A percentile compares a stretch with the other conserved stretches of the same genome.
Evolutionary conservation across 768 basidiomycete species (phyloP).

Genomic region (Hirschioporus abietinus): DNA sequence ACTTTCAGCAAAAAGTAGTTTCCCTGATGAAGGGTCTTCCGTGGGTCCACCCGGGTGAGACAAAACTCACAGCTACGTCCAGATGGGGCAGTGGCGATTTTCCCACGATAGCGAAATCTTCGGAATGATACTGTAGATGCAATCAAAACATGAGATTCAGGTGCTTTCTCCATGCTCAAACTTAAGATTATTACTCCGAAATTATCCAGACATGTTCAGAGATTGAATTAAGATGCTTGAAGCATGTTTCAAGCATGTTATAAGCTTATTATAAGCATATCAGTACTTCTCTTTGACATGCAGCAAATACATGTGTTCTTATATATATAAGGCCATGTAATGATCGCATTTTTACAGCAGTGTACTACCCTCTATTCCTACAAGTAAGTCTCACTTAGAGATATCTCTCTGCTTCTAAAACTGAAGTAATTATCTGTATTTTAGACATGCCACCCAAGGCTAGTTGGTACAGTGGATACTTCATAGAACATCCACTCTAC

Average conservation of each 20-base stretch:
- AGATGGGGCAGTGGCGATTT: too few relatives aligned
- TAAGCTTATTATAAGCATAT: background rate
- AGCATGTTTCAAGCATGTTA: background rate
- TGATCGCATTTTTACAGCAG: background rate
- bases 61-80: too few relatives aligned
- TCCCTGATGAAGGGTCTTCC: too few relatives aligned
- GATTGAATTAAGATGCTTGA: background rate
- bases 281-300: background rate
- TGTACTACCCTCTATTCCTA: background rate
- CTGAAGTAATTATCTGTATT: background rate
- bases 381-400: background rate
- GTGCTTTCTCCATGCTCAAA: background rate
- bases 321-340: background rate
- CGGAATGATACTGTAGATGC: too few relatives aligned
- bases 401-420: background rate
- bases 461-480: background rate
- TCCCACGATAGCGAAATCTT: too few relatives aligned
- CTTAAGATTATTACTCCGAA: background rate
- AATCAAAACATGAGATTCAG: background rate
- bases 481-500: background rate
- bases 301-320: background rate
- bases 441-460: background rate
- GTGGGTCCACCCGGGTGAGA: too few relatives aligned
- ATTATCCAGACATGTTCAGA: background rate
- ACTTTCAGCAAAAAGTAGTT: too few relatives aligned